These are phyloP conservation scores for Brassica incana DNA, from an alignment of 345 rosid genomes.

Conservation along the genomic window DNA sequence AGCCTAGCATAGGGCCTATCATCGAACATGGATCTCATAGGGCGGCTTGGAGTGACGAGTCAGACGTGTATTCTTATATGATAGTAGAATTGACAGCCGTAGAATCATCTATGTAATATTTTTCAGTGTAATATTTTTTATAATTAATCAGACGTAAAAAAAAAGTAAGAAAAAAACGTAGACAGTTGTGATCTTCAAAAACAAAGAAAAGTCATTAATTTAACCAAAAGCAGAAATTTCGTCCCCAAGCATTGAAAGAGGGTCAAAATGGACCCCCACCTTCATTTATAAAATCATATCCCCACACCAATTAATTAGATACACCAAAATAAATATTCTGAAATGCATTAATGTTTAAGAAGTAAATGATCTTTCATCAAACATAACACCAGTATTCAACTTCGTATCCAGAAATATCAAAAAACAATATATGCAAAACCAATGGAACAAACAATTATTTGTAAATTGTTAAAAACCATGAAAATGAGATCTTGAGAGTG, in stretches of 20 bases:
- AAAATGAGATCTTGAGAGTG: constrained; percentile 18
- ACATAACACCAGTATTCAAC: neutral
- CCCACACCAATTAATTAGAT: constrained; percentile 28
- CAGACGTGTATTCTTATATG: no score
- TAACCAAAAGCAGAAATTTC: constrained; percentile 30
- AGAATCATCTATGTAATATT: no score
- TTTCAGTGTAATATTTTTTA: no score
- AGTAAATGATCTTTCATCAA: constrained; percentile 15
- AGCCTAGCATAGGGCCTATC: no score
- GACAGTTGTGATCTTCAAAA: constrained; percentile 29
- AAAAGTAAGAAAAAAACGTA: constrained; percentile 8
- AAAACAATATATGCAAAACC: neutral
- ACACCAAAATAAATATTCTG: neutral
- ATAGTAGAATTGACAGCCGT: no score
- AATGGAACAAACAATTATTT: constrained; percentile 6
- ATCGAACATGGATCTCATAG: no score
- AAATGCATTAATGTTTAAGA: constrained; percentile 1
- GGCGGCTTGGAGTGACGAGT: no score
- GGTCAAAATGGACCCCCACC: constrained; percentile 37
- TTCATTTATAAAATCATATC: constrained; percentile 26
- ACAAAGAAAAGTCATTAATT: constrained; percentile 29
- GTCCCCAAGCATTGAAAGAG: constrained; percentile 26
- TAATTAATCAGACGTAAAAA: neutral
- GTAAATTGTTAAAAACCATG: neutral
- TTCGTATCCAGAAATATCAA: constrained; percentile 7